These are phyloP conservation scores for Jaapia argillacea DNA, from an alignment of 768 basidiomycete genomes.

Conservation along the genomic window DNA sequence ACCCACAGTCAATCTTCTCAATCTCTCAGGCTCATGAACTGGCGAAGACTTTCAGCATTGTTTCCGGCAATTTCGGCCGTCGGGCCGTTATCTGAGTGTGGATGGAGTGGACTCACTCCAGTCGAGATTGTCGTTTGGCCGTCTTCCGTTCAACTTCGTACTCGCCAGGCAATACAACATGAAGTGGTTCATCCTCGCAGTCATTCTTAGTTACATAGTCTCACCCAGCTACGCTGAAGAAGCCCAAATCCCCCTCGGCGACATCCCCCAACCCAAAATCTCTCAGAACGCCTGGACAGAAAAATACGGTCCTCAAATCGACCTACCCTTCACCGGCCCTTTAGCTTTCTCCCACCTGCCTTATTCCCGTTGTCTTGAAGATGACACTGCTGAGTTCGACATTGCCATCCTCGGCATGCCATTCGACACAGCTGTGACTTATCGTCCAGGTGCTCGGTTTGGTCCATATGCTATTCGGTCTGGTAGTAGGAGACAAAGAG, in stretches of 20 bases:
- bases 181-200: too few species aligned
- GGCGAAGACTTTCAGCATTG: too few species aligned
- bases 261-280: background rate
- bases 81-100: too few species aligned
- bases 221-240: too few species aligned
- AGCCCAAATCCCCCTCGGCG: background rate
- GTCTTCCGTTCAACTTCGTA: too few species aligned
- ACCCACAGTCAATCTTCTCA: too few species aligned
- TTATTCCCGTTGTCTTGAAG: slow-evolving; percentile 61
- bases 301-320: slow-evolving; percentile 68
- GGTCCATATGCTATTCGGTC: slow-evolving; percentile 81
- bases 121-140: too few species aligned
- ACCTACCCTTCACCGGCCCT: slow-evolving; percentile 72
- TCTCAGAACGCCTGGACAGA: slow-evolving; percentile 41
- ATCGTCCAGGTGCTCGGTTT: slow-evolving; percentile 67
- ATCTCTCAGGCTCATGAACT: too few species aligned
- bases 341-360: slow-evolving; percentile 78
- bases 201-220: too few species aligned
- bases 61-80: too few species aligned
- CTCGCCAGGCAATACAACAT: too few species aligned
- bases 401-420: slow-evolving; percentile 77
- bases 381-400: slow-evolving; percentile 45
- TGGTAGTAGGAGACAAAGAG: slow-evolving; percentile 59
- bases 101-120: too few species aligned
- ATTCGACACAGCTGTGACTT: slow-evolving; percentile 22